Evolutionary conservation across 106 monocot genomes (phyloP).

Genomic region (Dendrobium officinale): DNA sequence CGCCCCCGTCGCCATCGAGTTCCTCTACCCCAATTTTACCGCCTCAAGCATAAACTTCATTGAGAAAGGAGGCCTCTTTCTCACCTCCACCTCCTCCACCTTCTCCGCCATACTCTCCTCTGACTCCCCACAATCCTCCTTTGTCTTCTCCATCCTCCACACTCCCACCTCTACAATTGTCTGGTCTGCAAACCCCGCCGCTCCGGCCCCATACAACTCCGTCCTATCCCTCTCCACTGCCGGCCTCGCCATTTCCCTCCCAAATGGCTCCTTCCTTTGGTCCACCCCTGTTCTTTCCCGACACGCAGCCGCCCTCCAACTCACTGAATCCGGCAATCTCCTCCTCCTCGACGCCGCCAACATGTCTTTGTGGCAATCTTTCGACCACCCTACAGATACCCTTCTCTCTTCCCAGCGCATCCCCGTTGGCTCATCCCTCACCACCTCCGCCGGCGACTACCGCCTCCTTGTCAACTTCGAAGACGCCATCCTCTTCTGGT

Average conservation of each 20-base stretch:
- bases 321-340: conserved; percentile 57
- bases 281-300: conserved; percentile 40
- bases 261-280: conserved; percentile 36
- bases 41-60: conserved; percentile 34
- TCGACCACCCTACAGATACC: conserved; percentile 69
- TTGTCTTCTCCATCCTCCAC: conserved; percentile 56
- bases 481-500: conserved; percentile 47
- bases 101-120: conserved; percentile 37
- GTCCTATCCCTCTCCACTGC: conserved; percentile 35
- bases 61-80: conserved; percentile 52
- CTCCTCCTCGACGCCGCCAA: conserved; percentile 41
- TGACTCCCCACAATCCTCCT: conserved; percentile 17
- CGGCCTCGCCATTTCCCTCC: conserved; percentile 37
- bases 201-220: conserved; percentile 23
- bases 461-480: conserved; percentile 27
- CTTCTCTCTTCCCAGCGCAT: conserved; percentile 59
- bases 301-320: conserved; percentile 37
- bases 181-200: conserved; percentile 58
- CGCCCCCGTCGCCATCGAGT: conserved; percentile 23
- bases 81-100: conserved; percentile 25
- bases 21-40: conserved; percentile 44
- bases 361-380: conserved; percentile 73
- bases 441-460: conserved; percentile 39
- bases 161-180: conserved; percentile 9
- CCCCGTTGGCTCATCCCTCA: conserved; percentile 21